These are phyloP conservation scores for Panicum miliaceum DNA, from an alignment of 176 grass and related monocot genomes.

Conservation along the genomic window DNA sequence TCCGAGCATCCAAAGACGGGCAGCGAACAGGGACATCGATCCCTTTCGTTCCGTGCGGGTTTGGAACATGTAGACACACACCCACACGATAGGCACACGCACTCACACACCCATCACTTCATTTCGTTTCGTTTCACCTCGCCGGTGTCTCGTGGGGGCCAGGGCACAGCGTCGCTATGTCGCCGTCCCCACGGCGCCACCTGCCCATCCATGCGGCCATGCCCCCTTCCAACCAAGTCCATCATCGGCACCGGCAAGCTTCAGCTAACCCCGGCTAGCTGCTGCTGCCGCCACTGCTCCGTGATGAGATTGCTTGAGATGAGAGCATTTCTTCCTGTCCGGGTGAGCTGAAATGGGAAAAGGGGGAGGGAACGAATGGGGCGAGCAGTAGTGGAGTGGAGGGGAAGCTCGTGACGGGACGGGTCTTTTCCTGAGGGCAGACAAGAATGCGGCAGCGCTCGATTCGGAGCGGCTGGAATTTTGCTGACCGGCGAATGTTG, in stretches of 20 bases:
- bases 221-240: no score
- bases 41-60: slow-evolving; percentile 30
- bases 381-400: slow-evolving; percentile 10
- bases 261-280: not conserved
- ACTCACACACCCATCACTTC: slow-evolving; percentile 23
- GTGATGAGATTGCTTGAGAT: not conserved
- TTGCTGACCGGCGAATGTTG: slow-evolving; percentile 35
- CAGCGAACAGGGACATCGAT: not conserved
- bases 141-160: slow-evolving; percentile 20
- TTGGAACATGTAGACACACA: not conserved
- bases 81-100: not conserved
- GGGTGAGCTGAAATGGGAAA: slow-evolving; percentile 28
- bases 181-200: slow-evolving; percentile 14
- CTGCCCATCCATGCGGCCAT: not conserved
- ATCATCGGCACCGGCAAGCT: not conserved
- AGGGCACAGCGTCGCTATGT: slow-evolving; percentile 12
- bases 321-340: slow-evolving; percentile 34
- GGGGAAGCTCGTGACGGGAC: slow-evolving; percentile 36
- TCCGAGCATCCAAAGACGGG: slow-evolving; percentile 30
- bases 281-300: not conserved
- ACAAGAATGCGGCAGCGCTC: slow-evolving; percentile 36
- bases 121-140: slow-evolving; percentile 21
- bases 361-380: slow-evolving; percentile 19
- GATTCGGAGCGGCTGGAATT: slow-evolving; percentile 21
- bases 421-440: slow-evolving; percentile 33